Percentiles rank a stretch among this genome's conserved stretches.
These are phyloP conservation scores for Eucalyptus curtisii DNA, from an alignment of 345 rosid genomes.

Conservation along the genomic window DNA sequence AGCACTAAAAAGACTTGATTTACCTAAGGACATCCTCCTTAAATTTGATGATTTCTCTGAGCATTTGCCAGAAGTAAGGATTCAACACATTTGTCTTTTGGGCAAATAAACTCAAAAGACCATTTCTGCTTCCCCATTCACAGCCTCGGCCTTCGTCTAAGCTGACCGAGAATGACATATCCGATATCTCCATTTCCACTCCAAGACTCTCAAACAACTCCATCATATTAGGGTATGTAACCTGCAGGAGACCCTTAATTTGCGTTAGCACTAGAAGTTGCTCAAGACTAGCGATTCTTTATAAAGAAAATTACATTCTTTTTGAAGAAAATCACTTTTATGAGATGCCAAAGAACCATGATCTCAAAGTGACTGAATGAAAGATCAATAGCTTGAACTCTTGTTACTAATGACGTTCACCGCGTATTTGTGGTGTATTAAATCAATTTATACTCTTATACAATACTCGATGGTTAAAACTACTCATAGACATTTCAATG, in stretches of 20 bases:
- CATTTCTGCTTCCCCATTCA: conserved; percentile 90
- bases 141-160: conserved; percentile 57
- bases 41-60: conserved; percentile 56
- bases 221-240: conserved; percentile 35
- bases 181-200: neutral
- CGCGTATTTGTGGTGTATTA: no score
- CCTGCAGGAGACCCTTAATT: conserved; percentile 13
- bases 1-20: neutral
- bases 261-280: neutral
- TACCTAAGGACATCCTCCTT: conserved; percentile 53
- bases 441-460: neutral
- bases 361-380: neutral
- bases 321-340: neutral
- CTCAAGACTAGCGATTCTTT: neutral
- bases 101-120: conserved; percentile 59
- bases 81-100: conserved; percentile 51
- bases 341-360: neutral
- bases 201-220: neutral
- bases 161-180: conserved; percentile 23
- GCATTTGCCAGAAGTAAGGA: conserved; percentile 77
- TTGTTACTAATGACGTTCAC: rapidly evolving
- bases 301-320: neutral
- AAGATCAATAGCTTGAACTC: neutral
- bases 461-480: neutral
- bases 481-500: neutral